Evolutionary conservation across 192 early-diverging fungal species (phyloP).

Genomic region (Coemansia sp.): DNA sequence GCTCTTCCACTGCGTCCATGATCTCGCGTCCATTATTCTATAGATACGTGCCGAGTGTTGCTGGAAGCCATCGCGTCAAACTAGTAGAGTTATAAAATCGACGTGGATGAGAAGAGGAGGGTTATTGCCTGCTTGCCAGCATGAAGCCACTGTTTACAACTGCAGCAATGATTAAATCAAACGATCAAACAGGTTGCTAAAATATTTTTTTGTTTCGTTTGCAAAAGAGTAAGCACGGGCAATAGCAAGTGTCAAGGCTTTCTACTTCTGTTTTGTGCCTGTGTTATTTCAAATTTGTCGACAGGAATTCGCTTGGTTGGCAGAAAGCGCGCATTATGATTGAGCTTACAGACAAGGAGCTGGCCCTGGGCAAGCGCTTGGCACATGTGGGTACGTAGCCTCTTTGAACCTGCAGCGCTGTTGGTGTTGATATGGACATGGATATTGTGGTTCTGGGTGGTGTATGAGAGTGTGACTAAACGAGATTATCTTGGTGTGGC

Average conservation of each 20-base stretch:
- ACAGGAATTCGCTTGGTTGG: background rate
- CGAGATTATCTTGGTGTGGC: background rate
- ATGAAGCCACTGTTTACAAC: background rate
- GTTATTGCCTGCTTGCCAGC: background rate
- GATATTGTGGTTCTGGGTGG: background rate
- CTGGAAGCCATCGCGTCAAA: constrained; percentile 40
- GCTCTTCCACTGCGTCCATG: background rate
- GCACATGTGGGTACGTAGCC: constrained; percentile 38
- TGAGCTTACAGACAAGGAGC: constrained; percentile 29
- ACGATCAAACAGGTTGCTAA: background rate
- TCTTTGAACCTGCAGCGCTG: background rate
- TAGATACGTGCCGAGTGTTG: constrained; percentile 48
- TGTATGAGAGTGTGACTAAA: background rate
- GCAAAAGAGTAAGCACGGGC: background rate
- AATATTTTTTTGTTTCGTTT: constrained; percentile 4
- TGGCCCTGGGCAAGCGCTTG: constrained; percentile 45
- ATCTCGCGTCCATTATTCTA: background rate
- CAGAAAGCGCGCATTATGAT: constrained; percentile 19
- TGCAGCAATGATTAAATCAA: background rate
- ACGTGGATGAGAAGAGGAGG: constrained; percentile 25
- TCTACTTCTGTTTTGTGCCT: background rate
- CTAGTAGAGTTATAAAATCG: constrained; percentile 28
- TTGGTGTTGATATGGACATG: background rate
- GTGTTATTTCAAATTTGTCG: background rate
- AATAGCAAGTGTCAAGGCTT: background rate